Evolutionary conservation across 345 rosid genomes (phyloP), one percentile per base, ranked within the genome.

Genomic region (Alliaria petiolata): DNA sequence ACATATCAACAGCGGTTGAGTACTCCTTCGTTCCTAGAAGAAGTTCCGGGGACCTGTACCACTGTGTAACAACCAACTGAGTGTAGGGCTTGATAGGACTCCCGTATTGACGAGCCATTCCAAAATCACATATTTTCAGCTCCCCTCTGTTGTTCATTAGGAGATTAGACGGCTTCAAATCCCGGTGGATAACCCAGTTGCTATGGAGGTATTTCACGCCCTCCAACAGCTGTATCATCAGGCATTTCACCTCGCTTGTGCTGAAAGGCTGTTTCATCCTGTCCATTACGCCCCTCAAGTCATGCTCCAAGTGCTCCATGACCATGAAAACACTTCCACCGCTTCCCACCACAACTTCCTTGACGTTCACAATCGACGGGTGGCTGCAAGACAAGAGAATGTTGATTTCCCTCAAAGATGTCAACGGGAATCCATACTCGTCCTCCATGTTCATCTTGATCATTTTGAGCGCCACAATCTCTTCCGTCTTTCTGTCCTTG

Each of bases 21-120:
- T 92, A 89, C 77, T 82, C 70, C 67, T 89, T 86, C 25, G 89
- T 84, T 75, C 95, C 98, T 47, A 89, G 71, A 3, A 92, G 81
- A 55, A 88, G 93, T 69, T 90, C 97, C 9, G 97, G 97, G 47
- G 97, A 93, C 80, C 98, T 87, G 76, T 93, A 93, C 93, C 90
- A 89, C 58, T 86, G 75, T 55, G 97, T 87, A 39, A 93, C 92
- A 70, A 90, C 98, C 49, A 85, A 72, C 28, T 87, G 76, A 52
- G 98, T 88, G 77, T 87, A 90, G 1, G 90, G 89, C 84, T 93
- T 87, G 73, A 81, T 52, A 6, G 90, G 96, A 76, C 90, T 89
- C 46, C 97, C 93, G 75, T 93, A 89, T 36, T 81, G 91, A 4
- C 98, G 90, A 12, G 96, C 80, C 90, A 93, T 81, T 4, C 98